Base-by-base conservation (phyloP, 2,329 filamentous ascomycete genomes). In the Endoconidiophora laricicola region DNA sequence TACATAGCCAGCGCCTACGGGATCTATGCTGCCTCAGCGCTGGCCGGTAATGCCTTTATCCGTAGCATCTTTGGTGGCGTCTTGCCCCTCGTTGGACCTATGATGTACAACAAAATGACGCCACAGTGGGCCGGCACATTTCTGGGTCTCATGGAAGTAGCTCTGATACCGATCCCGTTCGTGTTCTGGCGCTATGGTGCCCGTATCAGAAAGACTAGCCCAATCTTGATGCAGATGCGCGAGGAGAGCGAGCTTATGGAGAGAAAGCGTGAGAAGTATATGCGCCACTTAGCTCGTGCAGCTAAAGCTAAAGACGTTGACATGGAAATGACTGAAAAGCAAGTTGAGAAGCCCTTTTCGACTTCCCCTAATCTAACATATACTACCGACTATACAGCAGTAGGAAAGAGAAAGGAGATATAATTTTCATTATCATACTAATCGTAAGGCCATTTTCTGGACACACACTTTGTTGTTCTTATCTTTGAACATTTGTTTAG, bases 51-150 rank as follows among this genome's bases (percentile, higher is more conserved):
- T 57, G 76, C 82, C 0, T 81, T 93, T 2, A 70, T 86, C 14
- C 70, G 86, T 33, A 81, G 76, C 51, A 61, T 83, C 5, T 69
- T 88, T 49, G 86, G 86, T n/a, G 86, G 80, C n/a, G 74, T 78
- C 0, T 66, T 93, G 9, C 86, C 86, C 0, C 69, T 93, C 0
- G 83, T 83, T 2, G 86, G 83, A 0, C 73, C 82, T 0, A 69
- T 71, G 22, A 79, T 94, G 74, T 93, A 90, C 60, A 60, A 60
- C 1, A 66, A 68, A 0, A 66, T 94, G 7, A 79, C 81, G 0
- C 78, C 84, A 0, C 81, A 85, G 54, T 91, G 85, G 85, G 80
- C 83, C 0, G 83, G 82, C 0, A 88, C 83, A 0, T 65, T 91
- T 44, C 67, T 91, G 2, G 84, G 82, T 0, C 58, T 88, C 48